phyloP scores from a whole-genome alignment of 2,329 filamentous ascomycete genomes.

The Fusarium longipes region DNA sequence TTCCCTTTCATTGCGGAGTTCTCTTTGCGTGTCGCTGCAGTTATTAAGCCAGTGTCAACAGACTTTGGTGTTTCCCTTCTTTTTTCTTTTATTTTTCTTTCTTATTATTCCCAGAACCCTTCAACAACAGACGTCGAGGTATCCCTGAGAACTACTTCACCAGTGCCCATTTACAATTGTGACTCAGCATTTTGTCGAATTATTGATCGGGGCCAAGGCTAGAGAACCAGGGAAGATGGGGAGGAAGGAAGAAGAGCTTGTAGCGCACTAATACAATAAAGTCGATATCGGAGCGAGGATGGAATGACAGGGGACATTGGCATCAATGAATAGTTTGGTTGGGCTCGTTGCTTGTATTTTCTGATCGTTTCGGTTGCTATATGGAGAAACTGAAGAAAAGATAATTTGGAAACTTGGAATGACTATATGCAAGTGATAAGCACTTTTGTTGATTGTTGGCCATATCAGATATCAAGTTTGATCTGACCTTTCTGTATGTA shows the following conservation, averaged over 20 bases:
- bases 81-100: slow-evolving; percentile 5
- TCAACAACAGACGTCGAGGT: slow-evolving; percentile 10
- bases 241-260: slow-evolving; percentile 27
- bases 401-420: not conserved
- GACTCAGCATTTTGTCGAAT: slow-evolving; percentile 33
- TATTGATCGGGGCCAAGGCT: slow-evolving; percentile 24
- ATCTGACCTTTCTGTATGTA: not conserved
- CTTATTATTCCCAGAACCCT: not conserved
- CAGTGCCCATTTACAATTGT: slow-evolving; percentile 1
- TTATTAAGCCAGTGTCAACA: slow-evolving; percentile 7
- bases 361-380: slow-evolving; percentile 5
- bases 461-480: not conserved
- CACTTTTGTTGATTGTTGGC: not conserved
- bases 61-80: slow-evolving; percentile 13
- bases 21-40: slow-evolving; percentile 1
- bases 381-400: slow-evolving; percentile 2
- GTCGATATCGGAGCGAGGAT: slow-evolving; percentile 15
- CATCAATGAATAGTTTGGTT: slow-evolving; percentile 3
- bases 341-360: slow-evolving; percentile 5
- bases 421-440: not conserved
- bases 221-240: slow-evolving; percentile 18
- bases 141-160: slow-evolving; percentile 15
- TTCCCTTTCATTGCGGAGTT: slow-evolving; percentile 13
- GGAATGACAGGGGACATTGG: slow-evolving; percentile 7
- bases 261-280: slow-evolving; percentile 27